Evolutionary conservation across 306 rosid genomes (phyloP).

Genomic region (Rosa rugosa): DNA sequence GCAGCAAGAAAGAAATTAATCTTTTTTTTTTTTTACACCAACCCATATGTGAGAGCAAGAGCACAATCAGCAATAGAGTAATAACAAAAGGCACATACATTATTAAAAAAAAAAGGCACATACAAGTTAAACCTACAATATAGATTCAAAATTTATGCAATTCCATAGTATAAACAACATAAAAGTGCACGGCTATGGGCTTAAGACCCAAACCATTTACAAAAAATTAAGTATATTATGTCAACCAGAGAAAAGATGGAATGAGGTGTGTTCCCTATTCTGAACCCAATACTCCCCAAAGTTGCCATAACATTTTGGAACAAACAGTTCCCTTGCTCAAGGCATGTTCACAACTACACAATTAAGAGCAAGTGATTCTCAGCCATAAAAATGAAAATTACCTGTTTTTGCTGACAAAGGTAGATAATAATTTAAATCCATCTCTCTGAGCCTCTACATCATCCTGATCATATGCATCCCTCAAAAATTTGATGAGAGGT

Average conservation of each 20-base stretch:
- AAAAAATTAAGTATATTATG: background rate
- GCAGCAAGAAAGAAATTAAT: constrained; percentile 9
- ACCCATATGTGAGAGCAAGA: constrained; percentile 16
- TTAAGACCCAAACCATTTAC: background rate
- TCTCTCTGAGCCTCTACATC: constrained; percentile 56
- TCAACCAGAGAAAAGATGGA: background rate
- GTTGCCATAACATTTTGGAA: background rate
- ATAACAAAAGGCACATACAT: background rate
- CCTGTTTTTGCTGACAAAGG: constrained; percentile 70
- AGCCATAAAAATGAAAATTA: constrained; percentile 11
- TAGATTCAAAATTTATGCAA: constrained; percentile 14
- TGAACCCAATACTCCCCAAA: background rate
- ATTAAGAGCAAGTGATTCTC: background rate
- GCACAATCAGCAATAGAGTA: constrained; percentile 9
- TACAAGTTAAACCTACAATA: background rate
- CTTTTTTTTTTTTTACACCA: background rate
- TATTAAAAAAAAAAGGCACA: constrained; percentile 1
- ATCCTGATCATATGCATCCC: constrained; percentile 51
- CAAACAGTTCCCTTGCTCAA: background rate
- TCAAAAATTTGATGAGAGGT: constrained; percentile 63
- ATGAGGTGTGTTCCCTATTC: background rate
- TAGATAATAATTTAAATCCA: constrained; percentile 60
- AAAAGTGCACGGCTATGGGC: background rate
- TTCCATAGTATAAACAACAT: constrained; percentile 3
- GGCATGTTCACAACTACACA: background rate